Evolutionary conservation across 2,329 filamentous ascomycete genomes (phyloP).

Genomic region (Diaporthe humulicola): DNA sequence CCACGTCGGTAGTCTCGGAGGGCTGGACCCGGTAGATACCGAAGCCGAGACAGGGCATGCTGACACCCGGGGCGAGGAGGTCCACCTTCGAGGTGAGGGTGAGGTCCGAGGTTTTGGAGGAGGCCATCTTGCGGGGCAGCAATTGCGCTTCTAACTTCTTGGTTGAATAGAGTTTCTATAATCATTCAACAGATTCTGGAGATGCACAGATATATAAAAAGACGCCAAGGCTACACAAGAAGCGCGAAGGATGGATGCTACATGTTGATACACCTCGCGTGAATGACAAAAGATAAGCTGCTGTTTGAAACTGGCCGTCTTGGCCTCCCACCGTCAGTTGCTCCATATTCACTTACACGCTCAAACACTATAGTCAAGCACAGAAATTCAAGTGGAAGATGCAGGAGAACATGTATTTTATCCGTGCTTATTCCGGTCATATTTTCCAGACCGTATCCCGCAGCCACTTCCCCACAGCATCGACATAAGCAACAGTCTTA

Average conservation of each 20-base stretch:
- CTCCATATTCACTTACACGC: not conserved
- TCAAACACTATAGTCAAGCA: not conserved
- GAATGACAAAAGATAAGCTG: not conserved
- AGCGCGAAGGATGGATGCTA: not conserved
- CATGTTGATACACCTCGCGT: not conserved
- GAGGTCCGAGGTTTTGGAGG: not conserved
- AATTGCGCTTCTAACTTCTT: not conserved
- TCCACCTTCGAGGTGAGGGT: not conserved
- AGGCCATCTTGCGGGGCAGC: not conserved
- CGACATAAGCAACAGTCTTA: conserved; percentile 42
- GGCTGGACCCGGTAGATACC: conserved; percentile 23
- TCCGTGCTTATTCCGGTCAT: not conserved
- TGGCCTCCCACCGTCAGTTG: not conserved
- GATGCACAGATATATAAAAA: too few relatives aligned
- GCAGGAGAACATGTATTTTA: not conserved
- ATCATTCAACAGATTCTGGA: too few relatives aligned
- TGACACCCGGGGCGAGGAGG: not conserved
- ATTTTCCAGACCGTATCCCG: conserved; percentile 28
- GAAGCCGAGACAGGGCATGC: conserved; percentile 30
- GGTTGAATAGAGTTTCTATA: not conserved
- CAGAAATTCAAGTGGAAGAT: too few relatives aligned
- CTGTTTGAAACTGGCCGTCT: not conserved
- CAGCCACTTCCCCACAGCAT: conserved; percentile 33
- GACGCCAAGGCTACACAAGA: not conserved
- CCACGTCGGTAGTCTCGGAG: not conserved